Evolutionary conservation across 148 eudicot genomes (phyloP).

Genomic region (Salicornia ramosissima): DNA sequence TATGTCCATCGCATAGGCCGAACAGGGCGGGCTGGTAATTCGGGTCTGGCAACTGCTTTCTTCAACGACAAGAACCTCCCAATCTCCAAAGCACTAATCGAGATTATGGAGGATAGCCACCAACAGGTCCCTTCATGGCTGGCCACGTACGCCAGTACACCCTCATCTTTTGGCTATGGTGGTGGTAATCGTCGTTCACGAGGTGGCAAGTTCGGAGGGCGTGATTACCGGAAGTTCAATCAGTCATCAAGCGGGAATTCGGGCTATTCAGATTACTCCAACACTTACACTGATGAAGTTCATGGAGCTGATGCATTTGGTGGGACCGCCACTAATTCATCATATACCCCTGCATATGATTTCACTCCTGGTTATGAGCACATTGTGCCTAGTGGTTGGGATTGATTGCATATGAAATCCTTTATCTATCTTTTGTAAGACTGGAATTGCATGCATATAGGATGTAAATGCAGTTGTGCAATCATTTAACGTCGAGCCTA

Average conservation of each 20-base stretch:
- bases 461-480: slow-evolving; percentile 1
- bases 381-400: slow-evolving; percentile 58
- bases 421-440: slow-evolving; percentile 11
- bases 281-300: slow-evolving; percentile 25
- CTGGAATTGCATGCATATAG: background rate
- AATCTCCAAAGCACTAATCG: slow-evolving; percentile 52
- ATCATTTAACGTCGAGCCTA: background rate
- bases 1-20: slow-evolving; percentile 77
- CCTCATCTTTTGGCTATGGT: slow-evolving; percentile 30
- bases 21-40: slow-evolving; percentile 75
- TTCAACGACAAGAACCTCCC: slow-evolving; percentile 53
- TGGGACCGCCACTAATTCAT: slow-evolving; percentile 5
- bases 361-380: slow-evolving; percentile 34
- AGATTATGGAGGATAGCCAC: slow-evolving; percentile 57
- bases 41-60: slow-evolving; percentile 73
- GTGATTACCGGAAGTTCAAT: slow-evolving; percentile 37
- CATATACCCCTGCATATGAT: slow-evolving; percentile 20
- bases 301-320: slow-evolving; percentile 13
- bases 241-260: background rate
- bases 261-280: slow-evolving; percentile 25
- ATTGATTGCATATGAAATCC: slow-evolving; percentile 18
- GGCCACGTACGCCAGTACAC: slow-evolving; percentile 36
- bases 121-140: slow-evolving; percentile 71
- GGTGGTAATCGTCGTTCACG: slow-evolving; percentile 32
- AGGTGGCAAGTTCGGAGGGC: slow-evolving; percentile 55